These are phyloP conservation scores for Annulohypoxylon bovei DNA, from an alignment of 495 filamentous ascomycete genomes.

Conservation along the genomic window DNA sequence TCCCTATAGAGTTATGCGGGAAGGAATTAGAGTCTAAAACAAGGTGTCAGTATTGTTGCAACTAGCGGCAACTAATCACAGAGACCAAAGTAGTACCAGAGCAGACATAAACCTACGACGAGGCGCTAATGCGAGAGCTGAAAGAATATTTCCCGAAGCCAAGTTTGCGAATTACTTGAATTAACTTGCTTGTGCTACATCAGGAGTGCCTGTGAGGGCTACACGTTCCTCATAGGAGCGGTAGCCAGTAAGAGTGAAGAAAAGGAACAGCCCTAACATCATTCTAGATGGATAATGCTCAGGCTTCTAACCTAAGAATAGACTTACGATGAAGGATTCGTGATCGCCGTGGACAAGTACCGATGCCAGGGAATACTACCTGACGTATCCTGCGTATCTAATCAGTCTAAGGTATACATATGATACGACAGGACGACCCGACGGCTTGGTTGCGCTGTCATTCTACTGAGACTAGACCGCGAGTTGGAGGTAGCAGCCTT, in stretches of 20 bases:
- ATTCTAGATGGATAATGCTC: background rate
- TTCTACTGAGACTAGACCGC: slow-evolving; percentile 4
- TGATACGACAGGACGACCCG: slow-evolving; percentile 22
- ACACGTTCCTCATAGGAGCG: background rate
- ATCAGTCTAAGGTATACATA: background rate
- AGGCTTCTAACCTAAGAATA: slow-evolving; percentile 23
- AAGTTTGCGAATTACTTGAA: slow-evolving; percentile 13
- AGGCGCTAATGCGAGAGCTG: slow-evolving; percentile 15
- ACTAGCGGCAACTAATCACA: slow-evolving; percentile 32
- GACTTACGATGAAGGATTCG: slow-evolving; percentile 17
- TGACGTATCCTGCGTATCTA: too few species aligned
- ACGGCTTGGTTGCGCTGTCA: slow-evolving; percentile 27
- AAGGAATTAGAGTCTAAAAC: slow-evolving; percentile 39
- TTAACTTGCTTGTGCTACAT: slow-evolving; percentile 3
- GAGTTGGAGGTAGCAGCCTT: slow-evolving; percentile 11
- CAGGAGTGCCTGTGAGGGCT: background rate
- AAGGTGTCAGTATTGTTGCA: slow-evolving; percentile 38
- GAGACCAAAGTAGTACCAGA: slow-evolving; percentile 19
- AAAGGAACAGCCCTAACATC: background rate
- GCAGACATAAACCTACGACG: slow-evolving; percentile 25
- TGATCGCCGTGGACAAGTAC: background rate
- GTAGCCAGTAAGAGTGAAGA: background rate
- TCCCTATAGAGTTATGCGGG: slow-evolving; percentile 24
- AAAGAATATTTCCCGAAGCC: slow-evolving; percentile 33
- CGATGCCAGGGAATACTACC: slow-evolving; percentile 9